A percentile compares a stretch with the other conserved stretches of the same genome.
Evolutionary conservation across 345 rosid species (phyloP).

Genomic region (Brassica cretica): DNA sequence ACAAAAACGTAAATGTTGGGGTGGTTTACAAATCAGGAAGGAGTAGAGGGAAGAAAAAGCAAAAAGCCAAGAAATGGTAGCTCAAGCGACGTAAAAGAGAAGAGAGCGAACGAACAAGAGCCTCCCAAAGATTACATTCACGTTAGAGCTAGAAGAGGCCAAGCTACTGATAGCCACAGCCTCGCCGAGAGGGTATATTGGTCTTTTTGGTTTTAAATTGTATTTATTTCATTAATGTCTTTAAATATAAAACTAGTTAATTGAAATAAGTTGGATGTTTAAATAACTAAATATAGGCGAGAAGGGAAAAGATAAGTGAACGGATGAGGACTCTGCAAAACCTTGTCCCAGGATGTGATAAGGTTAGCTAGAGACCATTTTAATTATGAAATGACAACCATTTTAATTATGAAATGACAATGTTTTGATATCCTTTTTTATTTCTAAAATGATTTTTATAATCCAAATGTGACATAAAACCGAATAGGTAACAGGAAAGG

Average conservation of each 20-base stretch:
- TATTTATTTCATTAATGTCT: background rate
- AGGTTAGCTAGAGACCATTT: slow-evolving; percentile 42
- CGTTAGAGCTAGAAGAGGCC: slow-evolving; percentile 85
- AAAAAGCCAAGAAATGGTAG: slow-evolving; percentile 52
- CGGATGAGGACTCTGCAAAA: slow-evolving; percentile 62
- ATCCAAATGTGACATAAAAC: slow-evolving; percentile 42
- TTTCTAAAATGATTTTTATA: slow-evolving; percentile 27
- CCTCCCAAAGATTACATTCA: slow-evolving; percentile 68
- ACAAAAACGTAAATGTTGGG: background rate
- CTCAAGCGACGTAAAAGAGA: slow-evolving; percentile 36
- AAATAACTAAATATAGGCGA: slow-evolving; percentile 45
- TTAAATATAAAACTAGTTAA: background rate
- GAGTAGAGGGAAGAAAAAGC: slow-evolving; percentile 43
- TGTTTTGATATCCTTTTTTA: background rate
- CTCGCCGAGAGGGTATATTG: slow-evolving; percentile 71
- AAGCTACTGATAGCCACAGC: slow-evolving; percentile 54
- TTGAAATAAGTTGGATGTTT: background rate
- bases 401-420: background rate
- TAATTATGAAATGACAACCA: background rate
- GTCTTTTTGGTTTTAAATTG: background rate
- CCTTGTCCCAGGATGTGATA: slow-evolving; percentile 85
- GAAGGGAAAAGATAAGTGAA: slow-evolving; percentile 79
- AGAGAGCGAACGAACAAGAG: slow-evolving; percentile 41
- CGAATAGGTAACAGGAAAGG: slow-evolving; percentile 72
- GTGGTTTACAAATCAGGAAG: slow-evolving; percentile 36